phyloP scores from a whole-genome alignment of 2,329 filamentous ascomycete genomes.

The Lachnum nothofagi region DNA sequence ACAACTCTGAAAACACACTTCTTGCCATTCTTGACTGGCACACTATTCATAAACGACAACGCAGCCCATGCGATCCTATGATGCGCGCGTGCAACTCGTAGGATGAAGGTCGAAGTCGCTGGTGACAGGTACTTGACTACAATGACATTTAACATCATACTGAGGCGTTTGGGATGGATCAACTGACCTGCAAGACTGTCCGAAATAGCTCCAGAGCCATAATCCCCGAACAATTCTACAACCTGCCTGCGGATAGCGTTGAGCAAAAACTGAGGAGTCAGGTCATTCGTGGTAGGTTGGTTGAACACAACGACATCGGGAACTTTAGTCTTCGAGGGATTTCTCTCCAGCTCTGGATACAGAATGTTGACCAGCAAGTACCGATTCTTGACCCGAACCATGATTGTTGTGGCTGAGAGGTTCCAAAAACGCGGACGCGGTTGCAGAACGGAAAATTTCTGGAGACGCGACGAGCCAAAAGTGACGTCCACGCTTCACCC shows the following conservation, averaged over 20 bases:
- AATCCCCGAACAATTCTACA: conserved; percentile 76
- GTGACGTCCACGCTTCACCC: not conserved
- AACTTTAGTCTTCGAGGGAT: conserved; percentile 35
- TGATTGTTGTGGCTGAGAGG: conserved; percentile 36
- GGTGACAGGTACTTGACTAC: conserved; percentile 87
- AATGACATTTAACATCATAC: conserved; percentile 1
- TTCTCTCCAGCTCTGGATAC: conserved; percentile 56
- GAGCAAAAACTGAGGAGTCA: conserved; percentile 62
- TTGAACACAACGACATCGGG: conserved; percentile 67
- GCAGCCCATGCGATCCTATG: conserved; percentile 88
- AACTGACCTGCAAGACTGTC: conserved; percentile 61
- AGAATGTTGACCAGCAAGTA: conserved; percentile 94
- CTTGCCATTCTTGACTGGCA: conserved; percentile 54
- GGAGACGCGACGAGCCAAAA: conserved; percentile 13
- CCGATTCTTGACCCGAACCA: conserved; percentile 95
- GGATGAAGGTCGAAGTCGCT: conserved; percentile 90
- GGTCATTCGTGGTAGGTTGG: conserved; percentile 67
- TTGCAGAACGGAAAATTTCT: conserved; percentile 4
- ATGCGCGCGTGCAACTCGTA: conserved; percentile 75
- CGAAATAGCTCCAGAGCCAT: conserved; percentile 70
- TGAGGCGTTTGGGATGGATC: not conserved
- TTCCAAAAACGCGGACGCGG: conserved; percentile 46
- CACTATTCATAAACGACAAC: conserved; percentile 68
- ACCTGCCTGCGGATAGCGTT: conserved; percentile 68
- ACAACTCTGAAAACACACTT: conserved; percentile 79